Base-by-base conservation (phyloP, 148 eudicot species). In the Limonium bicolor region DNA sequence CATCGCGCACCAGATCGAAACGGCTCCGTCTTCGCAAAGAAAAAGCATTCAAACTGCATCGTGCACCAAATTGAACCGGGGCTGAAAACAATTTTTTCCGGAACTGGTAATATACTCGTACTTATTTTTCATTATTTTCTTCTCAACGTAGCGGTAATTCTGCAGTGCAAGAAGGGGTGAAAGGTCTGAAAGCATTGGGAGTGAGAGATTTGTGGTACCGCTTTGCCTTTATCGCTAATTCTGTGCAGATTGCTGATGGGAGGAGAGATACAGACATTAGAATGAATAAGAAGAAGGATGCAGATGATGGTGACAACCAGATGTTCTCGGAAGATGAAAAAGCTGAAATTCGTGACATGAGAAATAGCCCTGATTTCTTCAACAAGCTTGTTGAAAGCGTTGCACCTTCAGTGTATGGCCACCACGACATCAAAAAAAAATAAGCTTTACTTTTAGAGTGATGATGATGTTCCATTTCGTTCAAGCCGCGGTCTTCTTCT, bases 341-440 rank as follows among this genome's bases (percentile, higher is more conserved):
- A 16, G 69, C 58, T 26, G 99, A 92, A 57, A 70, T 81, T 46
- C 72, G 72, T 29, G 61, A 56, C 41, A 92, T 92, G 99, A 77
- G 86, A 59, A 73, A 81, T 32, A 92, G 86, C 32, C 77, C 94
- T 3, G 99, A 92, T 69, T 92, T 81, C 65, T 81, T 85, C 66
- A 92, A 85, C 64, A 92, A 81, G 63, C 82, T 92, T n/a, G 95
- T 85, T 43, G 95, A 92, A 45, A 92, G 99, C 62, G 36, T 92
- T 28, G 95, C 85, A 33, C 99, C 99, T 34, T 80, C 99, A 29
- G 62, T 92, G 24, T 92, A 80, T 55, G 99, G 99, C 35, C 99
- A 92, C 75, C 88, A 78, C 65, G 99, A 92, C 58, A 92, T 92
- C 59, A 92, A 92, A 59, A n/a, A n/a, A n/a, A n/a, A n/a, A n/a